Base-by-base conservation (phyloP, 495 filamentous ascomycete genomes). In the Podospora appendiculata region DNA sequence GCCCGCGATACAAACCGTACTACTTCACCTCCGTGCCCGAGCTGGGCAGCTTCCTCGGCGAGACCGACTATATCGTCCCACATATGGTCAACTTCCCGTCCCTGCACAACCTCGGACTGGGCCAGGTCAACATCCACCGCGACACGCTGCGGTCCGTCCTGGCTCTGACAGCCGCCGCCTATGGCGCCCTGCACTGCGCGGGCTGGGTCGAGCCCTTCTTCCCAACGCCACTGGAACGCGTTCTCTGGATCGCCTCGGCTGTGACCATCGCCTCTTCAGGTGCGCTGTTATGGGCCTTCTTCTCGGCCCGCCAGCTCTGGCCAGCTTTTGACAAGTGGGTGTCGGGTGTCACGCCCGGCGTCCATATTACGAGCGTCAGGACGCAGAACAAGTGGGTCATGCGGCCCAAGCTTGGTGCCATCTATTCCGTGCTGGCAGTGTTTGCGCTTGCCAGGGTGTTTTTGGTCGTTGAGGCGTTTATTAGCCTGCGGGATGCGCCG, bases 401-500 rank as follows among this genome's bases (percentile, higher is more conserved):
- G 3, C 6, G 17, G 6, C 12, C 43, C 14, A 47, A 47, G 48
- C n/a, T 32, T 0, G 34, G 44, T 1, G 34, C 8, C 18, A n/a
- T 58, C 10, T 52, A 50, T 55, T 11, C 46, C 18, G 47, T 46
- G n/a, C 1, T 52, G 52, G 39, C 16, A n/a, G 6, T 52, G 32
- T 42, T 52, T 14, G 44, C 52, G 19, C 25, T 52, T 12, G 51
- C 54, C 9, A 49, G 58, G 25, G 43, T 60, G 44, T 60, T 36
- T 47, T 34, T 60, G 32, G 58, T 60, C 1, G 47, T 47, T 10
- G 54, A 60, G 45, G 54, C 54, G 12, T 51, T 57, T 42, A 32
- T 52, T 5, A 55, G 54, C 19, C 40, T 60, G 35, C 43, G 58
- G 7, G 36, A 49, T 32, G 52, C 51, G 36, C 58, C 58, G 6